Evolutionary conservation across 192 early-diverging fungal species (phyloP), one percentile per base, ranked within the genome.

Genomic region (Borealophlyctis nickersoniae): DNA sequence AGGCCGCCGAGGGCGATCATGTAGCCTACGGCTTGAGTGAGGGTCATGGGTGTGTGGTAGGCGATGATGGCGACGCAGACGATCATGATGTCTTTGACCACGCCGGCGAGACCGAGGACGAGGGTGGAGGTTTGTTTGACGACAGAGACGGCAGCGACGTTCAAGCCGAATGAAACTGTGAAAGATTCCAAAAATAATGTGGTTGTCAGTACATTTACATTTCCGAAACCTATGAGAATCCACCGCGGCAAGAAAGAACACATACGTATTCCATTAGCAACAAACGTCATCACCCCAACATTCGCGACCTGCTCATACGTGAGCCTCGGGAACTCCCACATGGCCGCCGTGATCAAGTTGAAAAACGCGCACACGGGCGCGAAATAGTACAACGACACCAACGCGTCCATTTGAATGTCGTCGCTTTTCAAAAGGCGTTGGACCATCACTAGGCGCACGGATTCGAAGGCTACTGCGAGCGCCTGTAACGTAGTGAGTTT

Each of bases 41-140:
- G 14, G 19, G 58, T 60, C 22, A 70, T 49, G 11, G 60, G 50
- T 32, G 63, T 62, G 48, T 45, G 30, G 59, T 65, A 77, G 31
- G 70, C 49, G 57, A 77, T 26, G 26, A 65, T 68, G 9, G 67
- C 64, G 14, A 70, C 24, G 19, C 35, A 56, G 30, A 77, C 67
- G 33, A 77, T 64, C 4, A 66, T 50, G 31, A 77, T 70, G 51
- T 77, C 71, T 52, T 77, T 77, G 32, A 77, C 36, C 4, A 77
- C 58, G 30, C 75, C 75, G 22, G 58, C 69, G 7, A 72, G 61
- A 49, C 66, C 69, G 45, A 77, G 63, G 30, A 73, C 71, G 39
- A 73, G 63, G 2, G 71, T 70, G 27, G 75, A 77, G n/a, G 75
- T 73, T 24, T 63, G 53, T 5, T 68, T 67, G 56, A 77, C 73